A percentile compares a stretch with the other conserved stretches of the same genome.
Conservation (phyloP, 1,284 basidiomycete genomes). For the Boletellus sp. region DNA sequence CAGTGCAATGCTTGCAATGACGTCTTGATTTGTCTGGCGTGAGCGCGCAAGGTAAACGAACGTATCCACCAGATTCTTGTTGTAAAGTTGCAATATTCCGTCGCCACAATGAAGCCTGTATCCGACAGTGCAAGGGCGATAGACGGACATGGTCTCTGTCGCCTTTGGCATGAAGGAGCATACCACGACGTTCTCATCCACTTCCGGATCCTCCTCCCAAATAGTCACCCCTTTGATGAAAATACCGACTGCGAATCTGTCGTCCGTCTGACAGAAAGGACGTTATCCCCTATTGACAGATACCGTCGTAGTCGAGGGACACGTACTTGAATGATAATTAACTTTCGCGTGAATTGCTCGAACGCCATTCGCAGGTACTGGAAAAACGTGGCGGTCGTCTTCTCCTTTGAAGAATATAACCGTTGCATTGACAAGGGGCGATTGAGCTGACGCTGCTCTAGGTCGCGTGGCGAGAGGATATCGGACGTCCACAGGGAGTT, state of each 20-base stretch:
- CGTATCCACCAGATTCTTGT: slow-evolving; percentile 48
- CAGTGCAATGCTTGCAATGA: slow-evolving; percentile 56
- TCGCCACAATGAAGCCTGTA: slow-evolving; percentile 56
- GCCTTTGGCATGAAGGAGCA: slow-evolving; percentile 59
- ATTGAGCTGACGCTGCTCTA: slow-evolving; percentile 47
- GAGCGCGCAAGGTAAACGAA: slow-evolving; percentile 56
- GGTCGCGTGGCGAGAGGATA: slow-evolving; percentile 47
- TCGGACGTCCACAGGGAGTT: slow-evolving; percentile 60
- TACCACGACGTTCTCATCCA: slow-evolving; percentile 57
- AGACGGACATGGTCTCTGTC: slow-evolving; percentile 44
- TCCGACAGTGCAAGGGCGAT: slow-evolving; percentile 48
- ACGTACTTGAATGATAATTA: slow-evolving; percentile 56
- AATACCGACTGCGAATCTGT: slow-evolving; percentile 57
- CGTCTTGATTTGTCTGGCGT: slow-evolving; percentile 42
- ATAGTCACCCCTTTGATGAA: slow-evolving; percentile 58
- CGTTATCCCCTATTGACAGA: neutral
- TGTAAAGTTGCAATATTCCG: slow-evolving; percentile 53
- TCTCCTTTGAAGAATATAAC: slow-evolving; percentile 53
- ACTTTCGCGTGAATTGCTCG: slow-evolving; percentile 52
- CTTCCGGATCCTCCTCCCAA: slow-evolving; percentile 60
- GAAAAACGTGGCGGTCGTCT: slow-evolving; percentile 56
- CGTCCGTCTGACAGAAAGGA: slow-evolving; percentile 45
- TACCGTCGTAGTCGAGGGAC: neutral
- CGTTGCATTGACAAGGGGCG: slow-evolving; percentile 55
- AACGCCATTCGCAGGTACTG: slow-evolving; percentile 54